A percentile compares a stretch with the other conserved stretches of the same genome.
These are phyloP conservation scores for Coemansia aciculifera DNA, from an alignment of 192 early-diverging fungal genomes.

Conservation along the genomic window DNA sequence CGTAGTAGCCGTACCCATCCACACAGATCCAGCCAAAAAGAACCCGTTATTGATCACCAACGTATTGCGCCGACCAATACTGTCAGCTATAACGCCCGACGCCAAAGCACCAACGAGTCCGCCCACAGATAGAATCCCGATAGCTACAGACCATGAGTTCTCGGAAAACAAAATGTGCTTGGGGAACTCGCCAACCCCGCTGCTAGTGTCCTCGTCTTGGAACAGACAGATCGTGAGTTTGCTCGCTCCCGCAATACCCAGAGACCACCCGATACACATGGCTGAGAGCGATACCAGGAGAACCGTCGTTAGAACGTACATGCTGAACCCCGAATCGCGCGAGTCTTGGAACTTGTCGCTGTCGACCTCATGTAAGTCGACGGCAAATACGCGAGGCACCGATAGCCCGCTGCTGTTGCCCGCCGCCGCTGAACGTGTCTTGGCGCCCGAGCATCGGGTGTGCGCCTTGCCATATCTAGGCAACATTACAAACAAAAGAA, in stretches of 20 bases:
- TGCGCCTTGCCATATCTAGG: constrained; percentile 9
- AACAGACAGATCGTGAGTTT: constrained; percentile 39
- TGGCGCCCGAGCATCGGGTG: constrained; percentile 3
- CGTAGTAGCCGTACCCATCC: constrained; percentile 62
- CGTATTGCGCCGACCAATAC: constrained; percentile 63
- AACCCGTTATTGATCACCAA: constrained; percentile 69
- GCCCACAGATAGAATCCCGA: constrained; percentile 58
- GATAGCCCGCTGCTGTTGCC: background rate
- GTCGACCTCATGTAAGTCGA: constrained; percentile 45
- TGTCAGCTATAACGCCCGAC: constrained; percentile 56
- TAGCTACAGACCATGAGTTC: constrained; percentile 53
- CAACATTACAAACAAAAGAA: constrained; percentile 3
- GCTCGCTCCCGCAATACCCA: constrained; percentile 41
- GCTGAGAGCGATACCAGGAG: constrained; percentile 46
- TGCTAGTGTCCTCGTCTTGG: constrained; percentile 10
- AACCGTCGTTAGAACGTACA: constrained; percentile 37
- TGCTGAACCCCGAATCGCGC: constrained; percentile 44
- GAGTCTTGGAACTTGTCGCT: constrained; percentile 51
- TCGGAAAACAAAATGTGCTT: constrained; percentile 34
- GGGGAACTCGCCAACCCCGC: constrained; percentile 21
- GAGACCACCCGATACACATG: constrained; percentile 39
- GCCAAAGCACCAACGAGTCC: constrained; percentile 65
- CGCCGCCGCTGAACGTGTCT: background rate
- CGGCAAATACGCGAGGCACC: constrained; percentile 43
- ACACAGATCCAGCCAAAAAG: constrained; percentile 64